Evolutionary conservation across 176 grass and related monocot genomes (phyloP).

Genomic region (Eragrostis curvula): DNA sequence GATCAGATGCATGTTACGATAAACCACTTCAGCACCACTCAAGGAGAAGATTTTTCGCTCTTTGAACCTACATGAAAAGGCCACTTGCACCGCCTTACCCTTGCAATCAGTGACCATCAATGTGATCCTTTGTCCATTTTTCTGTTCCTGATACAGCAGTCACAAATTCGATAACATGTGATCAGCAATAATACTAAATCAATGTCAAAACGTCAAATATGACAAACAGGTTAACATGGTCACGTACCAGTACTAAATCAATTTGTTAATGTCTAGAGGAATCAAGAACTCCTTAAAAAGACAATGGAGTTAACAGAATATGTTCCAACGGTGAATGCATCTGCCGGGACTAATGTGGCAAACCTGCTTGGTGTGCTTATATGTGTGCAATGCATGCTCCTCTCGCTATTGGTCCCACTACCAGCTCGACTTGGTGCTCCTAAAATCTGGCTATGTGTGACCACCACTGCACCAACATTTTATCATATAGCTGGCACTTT

Average conservation of each 20-base stretch:
- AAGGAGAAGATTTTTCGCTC: slow-evolving; percentile 18
- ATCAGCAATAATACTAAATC: not conserved
- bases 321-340: slow-evolving; percentile 44
- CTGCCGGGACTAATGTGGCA: slow-evolving; percentile 58
- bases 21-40: slow-evolving; percentile 51
- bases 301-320: slow-evolving; percentile 45
- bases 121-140: not conserved
- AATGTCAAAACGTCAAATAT: slow-evolving; percentile 15
- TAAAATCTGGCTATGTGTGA: slow-evolving; percentile 54
- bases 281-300: slow-evolving; percentile 41
- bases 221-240: slow-evolving; percentile 14
- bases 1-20: slow-evolving; percentile 54
- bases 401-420: slow-evolving; percentile 42
- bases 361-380: slow-evolving; percentile 33
- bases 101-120: slow-evolving; percentile 13
- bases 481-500: slow-evolving; percentile 60
- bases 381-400: slow-evolving; percentile 38
- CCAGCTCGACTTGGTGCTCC: slow-evolving; percentile 55
- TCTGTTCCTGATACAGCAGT: not conserved
- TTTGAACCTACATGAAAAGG: slow-evolving; percentile 11
- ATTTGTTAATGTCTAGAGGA: slow-evolving; percentile 37
- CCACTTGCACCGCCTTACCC: not conserved
- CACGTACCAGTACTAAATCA: slow-evolving; percentile 23
- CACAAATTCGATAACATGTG: not conserved
- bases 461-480: slow-evolving; percentile 50